Conservation (phyloP, 441 rosid species). For the Adansonia rubrostipa region DNA sequence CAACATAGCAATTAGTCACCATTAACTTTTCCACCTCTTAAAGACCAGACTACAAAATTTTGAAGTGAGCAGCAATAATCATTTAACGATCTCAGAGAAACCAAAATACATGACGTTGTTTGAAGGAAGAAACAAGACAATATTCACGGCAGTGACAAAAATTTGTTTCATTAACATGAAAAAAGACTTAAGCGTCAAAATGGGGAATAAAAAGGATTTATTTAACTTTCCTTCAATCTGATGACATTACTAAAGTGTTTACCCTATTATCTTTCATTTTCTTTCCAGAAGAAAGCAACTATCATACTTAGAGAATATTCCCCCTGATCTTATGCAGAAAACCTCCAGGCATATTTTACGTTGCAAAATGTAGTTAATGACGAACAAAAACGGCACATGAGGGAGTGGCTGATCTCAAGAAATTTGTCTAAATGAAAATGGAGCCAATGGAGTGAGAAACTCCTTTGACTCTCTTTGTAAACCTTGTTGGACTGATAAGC, state of each 20-base stretch:
- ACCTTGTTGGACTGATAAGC: conserved; percentile 3
- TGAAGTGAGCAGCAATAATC: neutral
- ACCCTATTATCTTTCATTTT: conserved; percentile 25
- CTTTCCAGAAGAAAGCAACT: conserved; percentile 38
- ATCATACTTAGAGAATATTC: conserved; percentile 14
- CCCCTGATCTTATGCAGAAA: neutral
- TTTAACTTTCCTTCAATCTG: conserved; percentile 26
- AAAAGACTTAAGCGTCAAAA: no score
- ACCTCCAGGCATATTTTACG: conserved; percentile 10
- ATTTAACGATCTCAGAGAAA: neutral
- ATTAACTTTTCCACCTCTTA: neutral
- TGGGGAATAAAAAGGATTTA: no score
- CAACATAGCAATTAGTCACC: neutral
- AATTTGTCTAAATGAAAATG: conserved; percentile 22
- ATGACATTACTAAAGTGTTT: conserved; percentile 21
- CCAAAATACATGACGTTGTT: neutral
- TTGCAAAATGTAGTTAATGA: conserved; percentile 16
- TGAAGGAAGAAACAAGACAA: neutral
- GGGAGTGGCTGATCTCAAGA: conserved; percentile 24
- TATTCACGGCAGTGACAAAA: no score
- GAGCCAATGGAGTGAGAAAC: conserved; percentile 44
- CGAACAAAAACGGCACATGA: neutral
- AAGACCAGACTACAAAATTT: neutral
- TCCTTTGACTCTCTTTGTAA: conserved; percentile 29
- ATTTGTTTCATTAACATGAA: no score